Percentiles rank a stretch among this genome's conserved stretches.
Conservation (phyloP, 257 asterid genomes). For the Nicotiana attenuata region DNA sequence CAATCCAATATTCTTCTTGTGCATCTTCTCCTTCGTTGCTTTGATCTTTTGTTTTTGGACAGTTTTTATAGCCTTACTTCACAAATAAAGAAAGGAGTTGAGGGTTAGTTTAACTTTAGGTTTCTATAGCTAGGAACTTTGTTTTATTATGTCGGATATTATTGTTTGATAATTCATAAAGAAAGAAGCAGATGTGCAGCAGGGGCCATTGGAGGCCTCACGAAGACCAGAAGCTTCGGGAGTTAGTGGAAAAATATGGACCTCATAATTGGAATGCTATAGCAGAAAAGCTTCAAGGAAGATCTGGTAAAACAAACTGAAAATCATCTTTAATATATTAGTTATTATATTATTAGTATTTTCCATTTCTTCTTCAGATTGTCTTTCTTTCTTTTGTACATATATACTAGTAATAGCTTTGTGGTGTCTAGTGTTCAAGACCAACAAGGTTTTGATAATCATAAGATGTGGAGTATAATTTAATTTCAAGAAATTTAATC, state of each 20-base stretch:
- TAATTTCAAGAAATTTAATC: background rate
- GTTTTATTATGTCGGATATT: background rate
- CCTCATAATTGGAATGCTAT: constrained; percentile 65
- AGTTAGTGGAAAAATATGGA: constrained; percentile 44
- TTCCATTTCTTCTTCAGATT: background rate
- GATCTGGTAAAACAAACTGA: constrained; percentile 41
- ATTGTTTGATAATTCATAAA: background rate
- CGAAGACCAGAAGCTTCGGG: constrained; percentile 45
- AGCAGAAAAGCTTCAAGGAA: constrained; percentile 43
- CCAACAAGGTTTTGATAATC: too few species aligned
- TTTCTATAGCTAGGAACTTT: background rate
- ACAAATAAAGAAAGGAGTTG: background rate
- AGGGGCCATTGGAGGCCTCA: constrained; percentile 62
- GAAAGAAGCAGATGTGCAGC: constrained; percentile 8
- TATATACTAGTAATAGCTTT: background rate
- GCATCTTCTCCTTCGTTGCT: background rate
- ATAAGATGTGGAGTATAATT: background rate
- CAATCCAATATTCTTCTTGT: background rate
- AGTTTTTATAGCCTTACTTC: too few species aligned
- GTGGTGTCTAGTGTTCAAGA: background rate
- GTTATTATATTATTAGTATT: too few species aligned
- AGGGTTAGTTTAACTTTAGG: background rate
- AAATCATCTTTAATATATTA: background rate
- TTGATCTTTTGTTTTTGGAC: background rate
- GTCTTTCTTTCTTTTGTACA: background rate